Evolutionary conservation across 148 eudicot genomes (phyloP), one percentile per base, ranked within the genome.

Genomic region (Cornus kousa): DNA sequence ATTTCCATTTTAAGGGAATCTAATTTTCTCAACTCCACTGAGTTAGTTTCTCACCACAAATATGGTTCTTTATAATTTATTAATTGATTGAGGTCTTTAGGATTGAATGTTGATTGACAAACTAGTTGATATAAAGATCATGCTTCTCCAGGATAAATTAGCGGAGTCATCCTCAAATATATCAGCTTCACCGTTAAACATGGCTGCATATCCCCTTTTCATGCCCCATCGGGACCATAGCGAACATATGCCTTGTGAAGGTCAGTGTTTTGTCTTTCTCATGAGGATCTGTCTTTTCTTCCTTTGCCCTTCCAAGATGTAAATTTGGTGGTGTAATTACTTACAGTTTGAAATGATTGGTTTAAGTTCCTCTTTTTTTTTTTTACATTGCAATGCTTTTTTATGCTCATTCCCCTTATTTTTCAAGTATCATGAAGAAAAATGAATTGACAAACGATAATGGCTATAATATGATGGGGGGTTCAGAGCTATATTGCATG

Each of bases 131-230:
- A 75, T 83, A 79, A 87, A 68, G 65, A 19, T 85, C 48, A 35
- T 80, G 19, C 60, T 76, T 82, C 78, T 79, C 62, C 94, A 93
- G 98, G 98, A 91, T 65, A 93, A 93, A 86, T 67, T 87, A 74
- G 76, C 59, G 80, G 98, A 90, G 33, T 83, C 90, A 72, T 82
- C 89, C 67, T 88, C 85, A 22, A 94, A 88, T 81, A 78, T 75
- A 50, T 88, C 89, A 48, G 69, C 83, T 81, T 79, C 90, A 82
- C 82, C 89, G 22, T 80, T 82, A 35, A 84, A 75, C 70, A 40
- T 88, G 78, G 83, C 86, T 83, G 79, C 90, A 70, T 83, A 85
- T 87, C 81, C 98, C 73, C 74, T 83, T 66, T 81, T 82, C 62
- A 82, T 77, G 78, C 85, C 88, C 83, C 91, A 88, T 57, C 78